A percentile compares a stretch with the other conserved stretches of the same genome.
Evolutionary conservation across 176 grass and related monocot species (phyloP).

Genomic region (Oryza australiensis): DNA sequence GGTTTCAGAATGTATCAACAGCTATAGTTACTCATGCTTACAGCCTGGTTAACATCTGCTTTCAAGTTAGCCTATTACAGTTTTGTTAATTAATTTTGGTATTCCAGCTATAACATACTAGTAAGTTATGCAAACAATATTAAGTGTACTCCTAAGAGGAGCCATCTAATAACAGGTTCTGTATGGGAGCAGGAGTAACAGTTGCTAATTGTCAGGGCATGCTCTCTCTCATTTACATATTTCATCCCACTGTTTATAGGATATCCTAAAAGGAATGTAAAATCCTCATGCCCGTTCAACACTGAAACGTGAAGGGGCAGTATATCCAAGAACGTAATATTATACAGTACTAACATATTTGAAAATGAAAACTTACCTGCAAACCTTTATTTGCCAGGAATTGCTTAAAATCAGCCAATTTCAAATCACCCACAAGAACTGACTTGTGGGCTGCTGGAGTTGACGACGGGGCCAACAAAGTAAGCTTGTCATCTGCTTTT

Average conservation of each 20-base stretch:
- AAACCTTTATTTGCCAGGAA: slow-evolving; percentile 79
- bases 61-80: not conserved
- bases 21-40: slow-evolving; percentile 1
- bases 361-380: slow-evolving; percentile 47
- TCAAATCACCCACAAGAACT: slow-evolving; percentile 87
- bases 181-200: not conserved
- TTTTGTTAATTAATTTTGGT: not conserved
- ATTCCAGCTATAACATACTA: not conserved
- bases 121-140: not conserved
- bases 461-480: slow-evolving; percentile 65
- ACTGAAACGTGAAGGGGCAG: not conserved
- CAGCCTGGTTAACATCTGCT: not conserved
- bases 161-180: not conserved
- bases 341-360: not conserved
- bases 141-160: not conserved
- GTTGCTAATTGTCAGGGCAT: not conserved
- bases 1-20: slow-evolving; percentile 10
- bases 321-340: slow-evolving; percentile 1
- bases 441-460: slow-evolving; percentile 68
- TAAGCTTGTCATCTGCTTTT: slow-evolving; percentile 68
- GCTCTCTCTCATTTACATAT: not conserved
- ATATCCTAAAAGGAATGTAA: not conserved
- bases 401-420: slow-evolving; percentile 91
- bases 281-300: not conserved
- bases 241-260: not conserved